Evolutionary conservation across 495 filamentous ascomycete genomes (phyloP).

Genomic region (Glarea lozoyensis): DNA sequence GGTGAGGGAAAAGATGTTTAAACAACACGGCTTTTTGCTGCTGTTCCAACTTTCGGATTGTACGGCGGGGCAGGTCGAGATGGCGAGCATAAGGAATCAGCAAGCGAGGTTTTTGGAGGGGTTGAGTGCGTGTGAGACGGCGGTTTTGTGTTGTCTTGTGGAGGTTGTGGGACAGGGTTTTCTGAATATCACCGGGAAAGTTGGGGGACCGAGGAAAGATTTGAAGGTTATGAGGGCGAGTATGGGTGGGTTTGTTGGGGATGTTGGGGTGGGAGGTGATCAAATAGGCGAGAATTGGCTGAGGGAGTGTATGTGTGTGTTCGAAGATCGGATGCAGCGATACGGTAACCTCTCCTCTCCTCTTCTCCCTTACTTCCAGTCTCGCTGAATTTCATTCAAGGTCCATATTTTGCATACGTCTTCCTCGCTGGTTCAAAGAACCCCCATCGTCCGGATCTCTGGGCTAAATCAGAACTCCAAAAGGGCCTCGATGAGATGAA

Average conservation of each 20-base stretch:
- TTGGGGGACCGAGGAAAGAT: background rate
- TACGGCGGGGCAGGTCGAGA: conserved; percentile 2
- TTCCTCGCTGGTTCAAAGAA: conserved; percentile 6
- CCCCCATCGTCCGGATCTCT: conserved; percentile 5
- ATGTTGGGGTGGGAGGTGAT: conserved; percentile 2
- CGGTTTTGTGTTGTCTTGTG: conserved; percentile 13
- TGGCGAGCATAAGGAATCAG: background rate
- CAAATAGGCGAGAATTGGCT: conserved; percentile 7
- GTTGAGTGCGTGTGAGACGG: conserved; percentile 3
- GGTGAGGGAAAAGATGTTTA: conserved; percentile 1
- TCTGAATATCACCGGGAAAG: conserved; percentile 7
- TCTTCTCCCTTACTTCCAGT: too few relatives aligned
- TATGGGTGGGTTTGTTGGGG: background rate
- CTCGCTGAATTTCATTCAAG: too few relatives aligned
- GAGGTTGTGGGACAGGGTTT: conserved; percentile 16
- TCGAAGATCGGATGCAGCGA: conserved; percentile 13
- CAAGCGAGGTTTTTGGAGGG: conserved; percentile 11
- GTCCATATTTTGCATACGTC: conserved; percentile 19
- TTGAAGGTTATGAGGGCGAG: background rate
- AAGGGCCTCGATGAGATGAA: conserved; percentile 17
- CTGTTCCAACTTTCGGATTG: conserved; percentile 13
- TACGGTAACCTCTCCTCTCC: too few relatives aligned
- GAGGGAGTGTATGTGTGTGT: conserved; percentile 17
- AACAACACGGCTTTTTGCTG: conserved; percentile 8
- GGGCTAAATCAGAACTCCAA: conserved; percentile 7